Conservation (phyloP, 2,329 filamentous ascomycete genomes). For the Exutisphaerella laricina region DNA sequence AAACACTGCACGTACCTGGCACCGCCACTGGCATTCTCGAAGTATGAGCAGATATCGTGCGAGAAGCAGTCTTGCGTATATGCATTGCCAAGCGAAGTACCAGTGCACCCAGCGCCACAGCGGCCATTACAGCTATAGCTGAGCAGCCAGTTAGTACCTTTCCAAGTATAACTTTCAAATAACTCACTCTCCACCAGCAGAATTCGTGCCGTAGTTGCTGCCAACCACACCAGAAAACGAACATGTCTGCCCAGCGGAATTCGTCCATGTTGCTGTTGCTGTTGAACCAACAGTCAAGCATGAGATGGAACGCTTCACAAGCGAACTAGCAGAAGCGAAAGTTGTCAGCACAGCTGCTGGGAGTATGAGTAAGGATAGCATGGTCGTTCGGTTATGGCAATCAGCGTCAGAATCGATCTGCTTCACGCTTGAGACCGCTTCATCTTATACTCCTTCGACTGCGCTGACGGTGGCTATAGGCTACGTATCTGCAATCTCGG, state of each 20-base stretch:
- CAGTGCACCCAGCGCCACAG: slow-evolving; percentile 45
- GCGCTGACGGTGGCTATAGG: neutral
- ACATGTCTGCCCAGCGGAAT: slow-evolving; percentile 40
- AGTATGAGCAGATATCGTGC: slow-evolving; percentile 50
- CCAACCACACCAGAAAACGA: slow-evolving; percentile 44
- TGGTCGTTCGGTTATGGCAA: neutral
- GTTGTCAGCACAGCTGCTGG: neutral
- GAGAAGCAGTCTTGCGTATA: slow-evolving; percentile 50
- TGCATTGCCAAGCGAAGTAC: slow-evolving; percentile 41
- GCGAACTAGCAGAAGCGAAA: slow-evolving; percentile 4
- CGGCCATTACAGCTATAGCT: slow-evolving; percentile 49
- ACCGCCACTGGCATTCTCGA: slow-evolving; percentile 46
- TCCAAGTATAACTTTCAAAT: neutral
- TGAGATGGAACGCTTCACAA: slow-evolving; percentile 19
- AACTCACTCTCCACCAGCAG: slow-evolving; percentile 42
- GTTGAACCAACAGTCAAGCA: slow-evolving; percentile 39
- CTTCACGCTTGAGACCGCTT: neutral
- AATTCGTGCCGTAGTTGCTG: slow-evolving; percentile 45
- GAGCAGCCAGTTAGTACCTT: neutral
- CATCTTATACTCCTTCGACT: neutral
- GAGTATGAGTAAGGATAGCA: neutral
- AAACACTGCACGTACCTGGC: slow-evolving; percentile 38
- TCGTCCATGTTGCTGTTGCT: slow-evolving; percentile 46
- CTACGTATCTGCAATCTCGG: no score
- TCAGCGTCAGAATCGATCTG: neutral